phyloP scores from a whole-genome alignment of 257 asterid species.

The Solanum pennellii region DNA sequence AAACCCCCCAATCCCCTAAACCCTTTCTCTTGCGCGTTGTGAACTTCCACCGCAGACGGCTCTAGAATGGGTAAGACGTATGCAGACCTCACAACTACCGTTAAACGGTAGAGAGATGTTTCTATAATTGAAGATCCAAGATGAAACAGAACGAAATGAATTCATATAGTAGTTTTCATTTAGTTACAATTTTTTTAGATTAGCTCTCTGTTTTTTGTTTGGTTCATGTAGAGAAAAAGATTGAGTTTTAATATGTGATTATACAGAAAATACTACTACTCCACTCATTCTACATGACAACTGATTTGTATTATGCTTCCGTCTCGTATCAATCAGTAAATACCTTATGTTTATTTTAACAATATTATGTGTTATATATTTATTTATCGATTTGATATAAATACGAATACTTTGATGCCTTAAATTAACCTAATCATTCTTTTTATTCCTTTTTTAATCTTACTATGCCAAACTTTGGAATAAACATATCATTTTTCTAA shows the following conservation, averaged over 20 bases:
- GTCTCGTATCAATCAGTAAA: neutral
- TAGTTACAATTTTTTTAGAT: no score
- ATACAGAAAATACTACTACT: neutral
- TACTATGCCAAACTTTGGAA: neutral
- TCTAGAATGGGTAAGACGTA: no score
- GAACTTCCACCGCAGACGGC: no score
- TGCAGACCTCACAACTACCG: no score
- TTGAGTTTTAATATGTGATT: neutral
- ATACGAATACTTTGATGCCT: neutral
- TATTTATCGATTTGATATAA: neutral
- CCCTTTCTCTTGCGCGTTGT: no score
- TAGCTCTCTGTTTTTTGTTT: neutral
- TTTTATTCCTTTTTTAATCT: neutral
- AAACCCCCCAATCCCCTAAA: no score
- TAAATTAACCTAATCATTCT: neutral
- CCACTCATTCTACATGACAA: neutral
- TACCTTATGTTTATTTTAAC: neutral
- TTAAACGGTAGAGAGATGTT: no score
- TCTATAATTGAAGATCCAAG: no score
- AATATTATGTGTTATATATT: neutral
- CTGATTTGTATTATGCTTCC: no score
- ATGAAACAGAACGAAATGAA: no score
- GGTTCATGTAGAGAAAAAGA: neutral
- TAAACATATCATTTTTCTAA: neutral
- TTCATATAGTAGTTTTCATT: no score